A percentile compares a stretch with the other conserved stretches of the same genome.
These are phyloP conservation scores for Aureobasidium sp. DNA, from an alignment of 2,329 filamentous ascomycete species.

Conservation along the genomic window DNA sequence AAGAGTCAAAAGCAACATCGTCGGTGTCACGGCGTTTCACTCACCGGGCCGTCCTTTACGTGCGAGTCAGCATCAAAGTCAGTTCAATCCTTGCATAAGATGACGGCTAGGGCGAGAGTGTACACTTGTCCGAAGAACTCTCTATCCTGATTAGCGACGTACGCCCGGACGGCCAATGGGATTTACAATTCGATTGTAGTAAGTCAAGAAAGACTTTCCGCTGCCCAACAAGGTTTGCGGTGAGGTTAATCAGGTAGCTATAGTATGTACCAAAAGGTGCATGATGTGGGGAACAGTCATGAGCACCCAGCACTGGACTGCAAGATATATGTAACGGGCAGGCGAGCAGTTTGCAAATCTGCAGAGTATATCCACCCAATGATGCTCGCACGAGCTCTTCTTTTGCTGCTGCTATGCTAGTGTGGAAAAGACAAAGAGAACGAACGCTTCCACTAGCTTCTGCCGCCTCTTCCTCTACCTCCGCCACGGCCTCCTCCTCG, in stretches of 20 bases:
- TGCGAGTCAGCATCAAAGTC: background rate
- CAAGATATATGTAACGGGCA: background rate
- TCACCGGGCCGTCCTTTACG: background rate
- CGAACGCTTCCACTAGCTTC: background rate
- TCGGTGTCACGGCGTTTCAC: conserved; percentile 4
- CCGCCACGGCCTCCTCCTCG: background rate
- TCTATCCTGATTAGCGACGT: background rate
- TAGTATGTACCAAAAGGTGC: background rate
- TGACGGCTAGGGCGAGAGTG: background rate
- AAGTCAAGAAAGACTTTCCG: background rate
- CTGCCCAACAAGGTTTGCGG: background rate
- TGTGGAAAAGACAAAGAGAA: background rate
- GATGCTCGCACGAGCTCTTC: background rate
- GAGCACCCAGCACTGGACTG: background rate
- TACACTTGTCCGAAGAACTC: background rate
- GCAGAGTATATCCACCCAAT: background rate
- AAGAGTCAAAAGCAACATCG: background rate
- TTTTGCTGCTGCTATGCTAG: background rate
- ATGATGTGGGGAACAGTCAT: background rate
- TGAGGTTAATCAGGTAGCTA: background rate
- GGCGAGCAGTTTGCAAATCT: background rate
- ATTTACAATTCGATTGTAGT: background rate
- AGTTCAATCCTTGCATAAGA: conserved; percentile 7
- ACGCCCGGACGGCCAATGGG: background rate
- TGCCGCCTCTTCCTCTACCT: background rate